Conservation (phyloP, 257 asterid species). For the Petunia axillaris region DNA sequence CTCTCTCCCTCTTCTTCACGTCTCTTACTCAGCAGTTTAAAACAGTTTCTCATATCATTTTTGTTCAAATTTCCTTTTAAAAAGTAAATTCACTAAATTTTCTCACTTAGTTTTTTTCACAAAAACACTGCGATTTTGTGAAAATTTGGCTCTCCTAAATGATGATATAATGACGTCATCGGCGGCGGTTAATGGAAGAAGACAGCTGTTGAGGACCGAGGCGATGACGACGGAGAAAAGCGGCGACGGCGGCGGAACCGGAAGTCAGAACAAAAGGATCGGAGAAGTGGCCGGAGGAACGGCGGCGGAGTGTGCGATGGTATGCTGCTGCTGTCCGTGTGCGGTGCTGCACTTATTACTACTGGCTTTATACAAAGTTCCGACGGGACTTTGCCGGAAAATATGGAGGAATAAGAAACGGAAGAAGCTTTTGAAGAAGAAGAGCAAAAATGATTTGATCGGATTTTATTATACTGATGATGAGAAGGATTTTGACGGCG, state of each 20-base stretch:
- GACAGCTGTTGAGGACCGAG: background rate
- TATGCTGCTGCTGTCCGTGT: conserved; percentile 90
- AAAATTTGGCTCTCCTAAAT: too few species aligned
- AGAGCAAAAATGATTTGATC: conserved; percentile 11
- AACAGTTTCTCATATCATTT: too few species aligned
- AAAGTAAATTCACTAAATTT: background rate
- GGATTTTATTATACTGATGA: too few species aligned
- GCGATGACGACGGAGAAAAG: background rate
- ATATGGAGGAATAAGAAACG: conserved; percentile 64
- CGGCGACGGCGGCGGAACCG: conserved; percentile 48
- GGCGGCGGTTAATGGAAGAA: conserved; percentile 11
- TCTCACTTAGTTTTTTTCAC: background rate
- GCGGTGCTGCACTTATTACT: conserved; percentile 60
- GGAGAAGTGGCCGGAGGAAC: conserved; percentile 83
- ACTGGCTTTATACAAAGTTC: conserved; percentile 63
- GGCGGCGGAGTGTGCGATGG: conserved; percentile 79
- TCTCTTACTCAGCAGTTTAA: background rate
- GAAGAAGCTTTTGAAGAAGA: conserved; percentile 33
- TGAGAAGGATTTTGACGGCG: conserved; percentile 36
- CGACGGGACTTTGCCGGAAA: conserved; percentile 72
- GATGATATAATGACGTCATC: too few species aligned
- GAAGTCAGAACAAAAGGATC: conserved; percentile 37
- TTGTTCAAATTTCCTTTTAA: too few species aligned
- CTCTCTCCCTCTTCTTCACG: conserved; percentile 8
- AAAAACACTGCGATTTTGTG: background rate